Conservation (phyloP, 2,329 filamentous ascomycete genomes). For the Aquanectria penicillioides region DNA sequence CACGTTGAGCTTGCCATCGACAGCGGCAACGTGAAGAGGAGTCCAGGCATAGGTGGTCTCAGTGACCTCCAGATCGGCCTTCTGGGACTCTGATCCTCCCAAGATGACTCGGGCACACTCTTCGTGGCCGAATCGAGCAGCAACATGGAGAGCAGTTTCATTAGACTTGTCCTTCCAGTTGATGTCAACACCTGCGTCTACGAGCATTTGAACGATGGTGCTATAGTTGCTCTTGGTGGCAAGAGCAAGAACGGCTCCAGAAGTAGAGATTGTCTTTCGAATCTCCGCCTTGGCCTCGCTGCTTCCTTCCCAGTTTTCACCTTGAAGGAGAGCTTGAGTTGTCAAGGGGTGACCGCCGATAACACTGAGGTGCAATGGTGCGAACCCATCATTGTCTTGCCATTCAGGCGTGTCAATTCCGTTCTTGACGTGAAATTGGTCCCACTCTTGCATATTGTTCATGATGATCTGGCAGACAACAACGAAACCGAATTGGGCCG, state of each 20-base stretch:
- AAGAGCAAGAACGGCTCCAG: conserved; percentile 86
- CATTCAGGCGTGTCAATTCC: conserved; percentile 89
- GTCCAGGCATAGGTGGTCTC: conserved; percentile 95
- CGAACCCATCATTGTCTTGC: conserved; percentile 93
- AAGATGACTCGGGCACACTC: conserved; percentile 83
- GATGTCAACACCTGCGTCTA: conserved; percentile 89
- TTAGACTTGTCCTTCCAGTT: conserved; percentile 92
- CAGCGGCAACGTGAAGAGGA: conserved; percentile 90
- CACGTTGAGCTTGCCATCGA: conserved; percentile 83
- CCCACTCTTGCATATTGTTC: conserved; percentile 88
- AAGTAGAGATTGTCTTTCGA: conserved; percentile 79
- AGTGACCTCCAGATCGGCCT: conserved; percentile 77
- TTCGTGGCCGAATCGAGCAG: conserved; percentile 86
- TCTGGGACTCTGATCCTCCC: conserved; percentile 74
- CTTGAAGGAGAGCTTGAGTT: conserved; percentile 81
- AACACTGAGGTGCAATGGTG: conserved; percentile 90
- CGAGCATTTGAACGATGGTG: conserved; percentile 85
- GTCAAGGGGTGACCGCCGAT: conserved; percentile 90
- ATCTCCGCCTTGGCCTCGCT: conserved; percentile 70
- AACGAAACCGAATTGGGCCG: conserved; percentile 93
- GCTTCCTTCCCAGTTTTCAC: conserved; percentile 79
- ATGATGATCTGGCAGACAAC: conserved; percentile 90
- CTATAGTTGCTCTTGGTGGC: conserved; percentile 90
- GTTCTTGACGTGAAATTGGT: conserved; percentile 82
- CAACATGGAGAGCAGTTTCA: conserved; percentile 91